Percentiles rank a stretch among this genome's conserved stretches.
Evolutionary conservation across 306 rosid genomes (phyloP).

Genomic region (Argentina anserina): DNA sequence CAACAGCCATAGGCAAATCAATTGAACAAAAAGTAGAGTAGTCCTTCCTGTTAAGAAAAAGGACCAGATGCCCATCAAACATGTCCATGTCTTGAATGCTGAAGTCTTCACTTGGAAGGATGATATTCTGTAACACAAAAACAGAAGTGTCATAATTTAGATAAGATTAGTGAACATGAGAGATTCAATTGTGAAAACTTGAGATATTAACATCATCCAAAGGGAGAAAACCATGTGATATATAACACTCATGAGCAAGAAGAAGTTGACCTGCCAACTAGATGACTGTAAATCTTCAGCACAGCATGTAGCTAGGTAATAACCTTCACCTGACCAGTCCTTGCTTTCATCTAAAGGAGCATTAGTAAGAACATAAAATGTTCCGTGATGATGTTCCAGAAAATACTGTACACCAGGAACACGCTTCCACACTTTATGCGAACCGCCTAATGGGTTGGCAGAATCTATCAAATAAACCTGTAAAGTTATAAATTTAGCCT

Average conservation of each 20-base stretch:
- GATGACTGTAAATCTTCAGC: constrained; percentile 58
- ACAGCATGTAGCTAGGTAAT: constrained; percentile 63
- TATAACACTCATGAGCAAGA: constrained; percentile 8
- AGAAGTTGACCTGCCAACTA: constrained; percentile 59
- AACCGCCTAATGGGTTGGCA: constrained; percentile 51
- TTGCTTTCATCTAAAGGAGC: constrained; percentile 51
- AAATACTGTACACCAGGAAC: constrained; percentile 68
- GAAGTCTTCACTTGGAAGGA: constrained; percentile 58
- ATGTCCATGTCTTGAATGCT: constrained; percentile 81
- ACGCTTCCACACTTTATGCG: constrained; percentile 65
- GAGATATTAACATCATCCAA: not conserved
- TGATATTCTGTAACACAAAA: constrained; percentile 47
- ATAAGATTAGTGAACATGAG: constrained; percentile 14
- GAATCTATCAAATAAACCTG: constrained; percentile 87
- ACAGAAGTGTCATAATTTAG: constrained; percentile 22
- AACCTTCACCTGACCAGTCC: constrained; percentile 55
- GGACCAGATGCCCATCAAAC: constrained; percentile 78
- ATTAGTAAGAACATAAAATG: constrained; percentile 81
- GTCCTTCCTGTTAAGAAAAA: constrained; percentile 63
- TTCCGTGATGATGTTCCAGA: constrained; percentile 83
- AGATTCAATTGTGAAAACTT: not conserved
- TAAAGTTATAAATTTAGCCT: constrained; percentile 30
- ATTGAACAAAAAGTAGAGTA: constrained; percentile 65
- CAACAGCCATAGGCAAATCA: constrained; percentile 50
- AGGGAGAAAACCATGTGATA: not conserved